Evolutionary conservation across 441 rosid genomes (phyloP).

Genomic region (Eugenia klotzschiana): DNA sequence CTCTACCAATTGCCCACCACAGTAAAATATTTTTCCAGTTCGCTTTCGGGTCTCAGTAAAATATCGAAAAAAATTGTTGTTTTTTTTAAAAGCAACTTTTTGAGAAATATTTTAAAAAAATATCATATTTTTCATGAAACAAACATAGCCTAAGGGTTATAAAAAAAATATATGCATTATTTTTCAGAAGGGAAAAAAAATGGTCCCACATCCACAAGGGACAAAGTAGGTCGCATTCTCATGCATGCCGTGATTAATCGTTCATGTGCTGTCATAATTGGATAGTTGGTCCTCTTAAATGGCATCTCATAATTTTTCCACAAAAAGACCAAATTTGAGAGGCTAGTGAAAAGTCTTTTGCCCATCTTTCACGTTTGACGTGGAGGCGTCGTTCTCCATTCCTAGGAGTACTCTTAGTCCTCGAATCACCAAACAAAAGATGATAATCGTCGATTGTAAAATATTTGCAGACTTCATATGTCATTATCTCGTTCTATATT

Average conservation of each 20-base stretch:
- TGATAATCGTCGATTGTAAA: background rate
- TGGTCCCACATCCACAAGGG: background rate
- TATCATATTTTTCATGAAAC: no score
- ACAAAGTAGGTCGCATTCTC: background rate
- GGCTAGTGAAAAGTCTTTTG: background rate
- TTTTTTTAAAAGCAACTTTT: no score
- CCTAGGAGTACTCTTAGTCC: background rate
- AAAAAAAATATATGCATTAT: no score
- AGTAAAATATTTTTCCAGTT: no score
- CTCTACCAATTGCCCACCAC: no score
- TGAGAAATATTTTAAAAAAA: no score
- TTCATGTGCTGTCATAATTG: rapidly evolving
- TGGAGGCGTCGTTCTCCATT: background rate
- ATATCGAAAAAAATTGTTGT: no score
- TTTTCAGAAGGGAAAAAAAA: background rate
- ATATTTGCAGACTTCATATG: background rate
- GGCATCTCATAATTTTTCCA: background rate
- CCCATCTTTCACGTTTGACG: background rate
- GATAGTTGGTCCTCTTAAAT: background rate
- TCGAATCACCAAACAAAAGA: background rate
- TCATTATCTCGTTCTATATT: background rate
- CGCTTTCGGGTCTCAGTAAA: no score
- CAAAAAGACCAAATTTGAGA: background rate
- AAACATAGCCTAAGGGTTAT: no score
- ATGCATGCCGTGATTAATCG: background rate